Percentiles rank a stretch among this genome's conserved stretches.
Evolutionary conservation across 2,329 filamentous ascomycete genomes (phyloP).

Genomic region (Neofusicoccum kwambonambiense): DNA sequence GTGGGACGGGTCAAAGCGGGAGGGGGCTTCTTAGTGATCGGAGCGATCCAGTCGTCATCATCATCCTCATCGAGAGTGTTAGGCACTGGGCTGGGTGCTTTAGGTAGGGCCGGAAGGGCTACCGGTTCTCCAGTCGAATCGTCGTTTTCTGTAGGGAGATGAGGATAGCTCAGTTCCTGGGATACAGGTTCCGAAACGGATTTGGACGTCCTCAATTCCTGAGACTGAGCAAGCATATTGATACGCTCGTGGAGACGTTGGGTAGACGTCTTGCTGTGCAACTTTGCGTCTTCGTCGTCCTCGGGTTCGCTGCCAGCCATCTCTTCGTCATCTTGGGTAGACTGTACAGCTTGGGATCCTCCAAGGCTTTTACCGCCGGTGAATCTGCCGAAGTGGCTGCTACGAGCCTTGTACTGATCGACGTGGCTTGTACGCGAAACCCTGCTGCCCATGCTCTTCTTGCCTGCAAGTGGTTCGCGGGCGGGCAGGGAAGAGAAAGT

Average conservation of each 20-base stretch:
- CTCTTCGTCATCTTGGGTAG: slow-evolving; percentile 36
- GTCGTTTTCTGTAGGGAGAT: slow-evolving; percentile 29
- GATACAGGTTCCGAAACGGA: slow-evolving; percentile 36
- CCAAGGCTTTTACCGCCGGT: slow-evolving; percentile 70
- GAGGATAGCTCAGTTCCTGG: slow-evolving; percentile 39
- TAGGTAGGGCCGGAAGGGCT: slow-evolving; percentile 22
- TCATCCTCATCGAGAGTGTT: slow-evolving; percentile 25
- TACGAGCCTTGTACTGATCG: slow-evolving; percentile 61
- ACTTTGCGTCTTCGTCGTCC: slow-evolving; percentile 53
- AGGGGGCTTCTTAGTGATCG: slow-evolving; percentile 42
- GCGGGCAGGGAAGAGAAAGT: slow-evolving; percentile 92
- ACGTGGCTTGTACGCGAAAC: slow-evolving; percentile 75
- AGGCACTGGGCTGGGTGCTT: slow-evolving; percentile 16
- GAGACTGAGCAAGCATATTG: slow-evolving; percentile 64
- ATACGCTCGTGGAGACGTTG: slow-evolving; percentile 92
- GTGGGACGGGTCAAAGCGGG: slow-evolving; percentile 43
- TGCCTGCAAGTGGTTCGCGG: slow-evolving; percentile 78
- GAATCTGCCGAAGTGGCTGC: slow-evolving; percentile 70
- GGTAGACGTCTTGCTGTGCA: slow-evolving; percentile 86
- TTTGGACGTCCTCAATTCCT: slow-evolving; percentile 45
- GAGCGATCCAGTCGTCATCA: slow-evolving; percentile 61
- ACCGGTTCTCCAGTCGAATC: background rate
- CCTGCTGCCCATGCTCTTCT: slow-evolving; percentile 75
- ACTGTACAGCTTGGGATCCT: slow-evolving; percentile 33
- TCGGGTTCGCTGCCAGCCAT: slow-evolving; percentile 28